Evolutionary conservation across 2,329 filamentous ascomycete species (phyloP).

Genomic region (Dactylellina haptotyla): DNA sequence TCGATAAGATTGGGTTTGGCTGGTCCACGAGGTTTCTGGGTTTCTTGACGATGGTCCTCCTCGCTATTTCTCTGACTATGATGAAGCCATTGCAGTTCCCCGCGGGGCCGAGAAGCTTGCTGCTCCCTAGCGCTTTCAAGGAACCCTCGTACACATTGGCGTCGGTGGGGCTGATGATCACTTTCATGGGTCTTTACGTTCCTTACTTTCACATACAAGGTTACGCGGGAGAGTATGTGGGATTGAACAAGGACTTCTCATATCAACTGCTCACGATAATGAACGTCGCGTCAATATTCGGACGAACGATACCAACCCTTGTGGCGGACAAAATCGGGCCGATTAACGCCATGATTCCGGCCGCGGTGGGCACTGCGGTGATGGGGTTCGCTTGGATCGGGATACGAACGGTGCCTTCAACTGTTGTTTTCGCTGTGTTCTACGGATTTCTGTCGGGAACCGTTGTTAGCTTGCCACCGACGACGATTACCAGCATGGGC

Average conservation of each 20-base stretch:
- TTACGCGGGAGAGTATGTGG: conserved; percentile 62
- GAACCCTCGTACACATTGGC: conserved; percentile 60
- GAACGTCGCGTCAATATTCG: conserved; percentile 66
- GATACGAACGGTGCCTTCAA: conserved; percentile 60
- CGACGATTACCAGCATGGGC: conserved; percentile 62
- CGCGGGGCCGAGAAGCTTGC: conserved; percentile 56
- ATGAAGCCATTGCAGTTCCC: conserved; percentile 55
- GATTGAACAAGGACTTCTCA: conserved; percentile 63
- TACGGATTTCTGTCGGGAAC: conserved; percentile 66
- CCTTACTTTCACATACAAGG: conserved; percentile 62
- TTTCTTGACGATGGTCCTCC: conserved; percentile 58
- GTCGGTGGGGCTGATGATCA: conserved; percentile 61
- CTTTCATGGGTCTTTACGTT: conserved; percentile 63
- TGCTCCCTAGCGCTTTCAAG: conserved; percentile 60
- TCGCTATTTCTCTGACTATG: conserved; percentile 59
- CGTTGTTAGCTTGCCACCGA: conserved; percentile 63
- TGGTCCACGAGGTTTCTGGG: conserved; percentile 61
- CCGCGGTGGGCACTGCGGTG: conserved; percentile 61
- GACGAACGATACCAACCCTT: conserved; percentile 65
- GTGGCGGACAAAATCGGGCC: conserved; percentile 63
- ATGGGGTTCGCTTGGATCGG: conserved; percentile 64
- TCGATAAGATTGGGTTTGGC: conserved; percentile 60
- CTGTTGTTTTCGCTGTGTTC: conserved; percentile 63
- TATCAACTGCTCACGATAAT: conserved; percentile 66
- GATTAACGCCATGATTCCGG: conserved; percentile 62